Base-by-base conservation (phyloP, 1,139 yeast genomes). In the Pichia sp. region DNA sequence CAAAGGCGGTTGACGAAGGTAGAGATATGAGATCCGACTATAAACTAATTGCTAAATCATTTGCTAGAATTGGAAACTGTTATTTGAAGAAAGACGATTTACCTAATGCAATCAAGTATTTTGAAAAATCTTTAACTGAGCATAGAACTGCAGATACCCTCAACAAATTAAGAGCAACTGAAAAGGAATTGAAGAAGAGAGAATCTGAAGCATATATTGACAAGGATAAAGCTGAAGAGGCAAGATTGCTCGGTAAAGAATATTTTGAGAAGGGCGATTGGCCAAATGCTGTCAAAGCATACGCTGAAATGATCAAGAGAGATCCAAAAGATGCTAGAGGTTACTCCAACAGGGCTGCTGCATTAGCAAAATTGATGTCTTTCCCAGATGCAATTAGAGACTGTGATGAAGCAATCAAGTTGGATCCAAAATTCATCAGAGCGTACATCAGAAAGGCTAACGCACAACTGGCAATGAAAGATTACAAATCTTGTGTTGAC, bases 261-360 rank as follows among this genome's bases (percentile, higher is more conserved):
- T 77, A 64, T 57, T 93, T 93, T 72, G 78, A 84, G 51, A 82
- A 84, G 55, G 93, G 86, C 34, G 95, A 91, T 65, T 89, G 96
- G 96, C 97, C 98, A 49, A 83, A 72, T 52, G 97, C 98, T 28
- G 96, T 93, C 42, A 84, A 84, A 62, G 82, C 95, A 10, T 93
- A 93, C 67, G 72, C 94, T 39, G 98, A 93, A 66, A 91, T 93
- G 86, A 72, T 89, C 56, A 85, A 88, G 68, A 83, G 99, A 61
- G 89, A 93, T 3, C 99, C 99, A 44, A 79, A 80, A 45, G 98
- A 93, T 64, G 94, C 95, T 28, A 79, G 96, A 64, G 98, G 97
- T 42, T 93, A 89, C 64, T 88, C 95, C 35, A 93, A 93, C 69
- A 84, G 98, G 66, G 98, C 99, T 41, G 98, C 98, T 32, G 96